A percentile compares a stretch with the other conserved stretches of the same genome.
Conservation (phyloP, 148 eudicot species). For the Rhododendron griersonianum region DNA sequence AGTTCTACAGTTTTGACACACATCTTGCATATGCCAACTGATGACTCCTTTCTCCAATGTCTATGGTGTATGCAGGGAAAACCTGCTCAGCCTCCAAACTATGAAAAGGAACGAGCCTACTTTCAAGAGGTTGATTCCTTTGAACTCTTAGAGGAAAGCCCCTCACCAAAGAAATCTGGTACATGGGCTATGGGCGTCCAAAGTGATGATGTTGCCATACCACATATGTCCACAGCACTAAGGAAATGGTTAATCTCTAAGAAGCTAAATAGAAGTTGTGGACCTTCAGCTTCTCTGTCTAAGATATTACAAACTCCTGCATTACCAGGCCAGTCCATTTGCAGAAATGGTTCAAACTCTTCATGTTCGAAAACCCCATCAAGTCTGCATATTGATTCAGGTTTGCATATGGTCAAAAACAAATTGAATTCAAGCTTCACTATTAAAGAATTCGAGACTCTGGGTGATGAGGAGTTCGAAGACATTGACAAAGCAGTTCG, state of each 20-base stretch:
- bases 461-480: conserved; percentile 41
- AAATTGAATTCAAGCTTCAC: conserved; percentile 11
- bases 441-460: conserved; percentile 10
- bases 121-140: conserved; percentile 86
- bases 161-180: conserved; percentile 70
- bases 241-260: conserved; percentile 71
- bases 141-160: conserved; percentile 90
- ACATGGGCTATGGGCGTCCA: conserved; percentile 62
- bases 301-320: conserved; percentile 70
- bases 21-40: background rate
- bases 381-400: conserved; percentile 20
- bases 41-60: background rate
- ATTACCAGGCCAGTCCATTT: conserved; percentile 30
- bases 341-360: conserved; percentile 20
- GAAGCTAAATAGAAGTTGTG: conserved; percentile 39
- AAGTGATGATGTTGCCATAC: conserved; percentile 29
- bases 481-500: conserved; percentile 55
- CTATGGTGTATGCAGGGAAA: conserved; percentile 44
- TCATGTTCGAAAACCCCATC: conserved; percentile 29
- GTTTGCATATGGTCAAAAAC: conserved; percentile 23
- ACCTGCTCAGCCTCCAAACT: conserved; percentile 45
- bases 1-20: background rate
- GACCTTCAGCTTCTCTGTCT: conserved; percentile 53
- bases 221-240: conserved; percentile 62
- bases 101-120: conserved; percentile 79